These are phyloP conservation scores for Colletotrichum acutatum DNA, from an alignment of 2,329 filamentous ascomycete species.

Conservation along the genomic window DNA sequence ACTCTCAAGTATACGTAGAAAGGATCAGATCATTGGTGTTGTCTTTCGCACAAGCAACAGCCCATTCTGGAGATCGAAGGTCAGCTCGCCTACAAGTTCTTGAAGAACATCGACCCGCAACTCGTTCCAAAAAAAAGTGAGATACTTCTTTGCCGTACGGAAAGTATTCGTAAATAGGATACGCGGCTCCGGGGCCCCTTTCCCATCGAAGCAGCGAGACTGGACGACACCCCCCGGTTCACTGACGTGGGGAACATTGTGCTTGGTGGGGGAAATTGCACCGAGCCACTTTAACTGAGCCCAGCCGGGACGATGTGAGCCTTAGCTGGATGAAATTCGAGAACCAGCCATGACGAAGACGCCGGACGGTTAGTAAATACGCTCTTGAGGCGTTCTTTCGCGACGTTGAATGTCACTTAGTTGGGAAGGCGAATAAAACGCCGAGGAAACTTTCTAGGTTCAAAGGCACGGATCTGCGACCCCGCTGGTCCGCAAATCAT, in stretches of 20 bases:
- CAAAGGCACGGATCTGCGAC: not conserved
- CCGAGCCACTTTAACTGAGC: slow-evolving; percentile 26
- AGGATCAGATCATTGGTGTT: slow-evolving; percentile 13
- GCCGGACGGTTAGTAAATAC: not conserved
- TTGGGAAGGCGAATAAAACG: not conserved
- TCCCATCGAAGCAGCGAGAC: slow-evolving; percentile 12
- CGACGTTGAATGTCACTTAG: not conserved
- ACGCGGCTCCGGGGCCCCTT: slow-evolving; percentile 30
- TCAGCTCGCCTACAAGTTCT: not conserved
- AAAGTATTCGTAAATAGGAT: slow-evolving; percentile 8
- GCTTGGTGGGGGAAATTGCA: slow-evolving; percentile 28
- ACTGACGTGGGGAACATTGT: slow-evolving; percentile 22
- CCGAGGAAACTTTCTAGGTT: not conserved
- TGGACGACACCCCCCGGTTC: slow-evolving; percentile 22
- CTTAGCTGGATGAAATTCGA: not conserved
- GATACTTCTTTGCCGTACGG: slow-evolving; percentile 5
- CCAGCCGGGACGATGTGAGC: not conserved
- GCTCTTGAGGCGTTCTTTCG: not conserved
- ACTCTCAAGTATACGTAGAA: not conserved
- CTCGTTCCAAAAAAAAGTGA: not conserved
- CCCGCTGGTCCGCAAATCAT: not conserved
- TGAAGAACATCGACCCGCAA: not conserved
- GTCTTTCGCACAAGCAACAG: not conserved
- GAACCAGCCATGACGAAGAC: not conserved
- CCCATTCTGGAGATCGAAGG: slow-evolving; percentile 15